Percentiles rank a stretch among this genome's conserved stretches.
phyloP scores from a whole-genome alignment of 371 early-diverging fungal genomes.

The Haplosporangium sp. region DNA sequence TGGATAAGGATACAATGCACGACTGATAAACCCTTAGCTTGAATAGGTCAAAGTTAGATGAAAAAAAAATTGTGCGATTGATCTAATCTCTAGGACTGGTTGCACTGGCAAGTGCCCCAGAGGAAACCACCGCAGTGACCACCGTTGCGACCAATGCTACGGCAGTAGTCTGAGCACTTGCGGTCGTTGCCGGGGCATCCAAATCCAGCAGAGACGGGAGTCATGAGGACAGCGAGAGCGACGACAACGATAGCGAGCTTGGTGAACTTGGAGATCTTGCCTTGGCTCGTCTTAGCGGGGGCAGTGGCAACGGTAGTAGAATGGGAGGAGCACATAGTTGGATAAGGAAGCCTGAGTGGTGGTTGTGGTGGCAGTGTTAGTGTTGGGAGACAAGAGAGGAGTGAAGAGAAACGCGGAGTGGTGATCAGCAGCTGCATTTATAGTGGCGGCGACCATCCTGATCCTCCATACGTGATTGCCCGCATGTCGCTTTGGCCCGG shows the following conservation, averaged over 20 bases:
- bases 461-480: too few relatives aligned
- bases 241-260: not conserved
- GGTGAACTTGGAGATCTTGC: slow-evolving; percentile 5
- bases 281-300: not conserved
- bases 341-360: too few relatives aligned
- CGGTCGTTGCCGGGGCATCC: slow-evolving; percentile 2
- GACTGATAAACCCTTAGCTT: too few relatives aligned
- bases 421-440: too few relatives aligned
- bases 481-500: too few relatives aligned
- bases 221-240: not conserved
- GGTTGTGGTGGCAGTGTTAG: too few relatives aligned
- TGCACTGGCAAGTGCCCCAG: slow-evolving; percentile 13
- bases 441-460: too few relatives aligned
- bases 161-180: slow-evolving; percentile 8
- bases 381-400: too few relatives aligned
- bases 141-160: slow-evolving; percentile 7
- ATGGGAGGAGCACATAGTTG: not conserved
- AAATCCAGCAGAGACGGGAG: slow-evolving; percentile 4
- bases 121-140: slow-evolving; percentile 18
- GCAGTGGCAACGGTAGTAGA: not conserved
- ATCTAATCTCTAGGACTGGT: slow-evolving; percentile 4
- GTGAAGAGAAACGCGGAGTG: too few relatives aligned
- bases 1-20: too few relatives aligned
- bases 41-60: too few relatives aligned
- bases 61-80: too few relatives aligned